Evolutionary conservation across 2,329 filamentous ascomycete species (phyloP).

Genomic region (Diplodia seriata): DNA sequence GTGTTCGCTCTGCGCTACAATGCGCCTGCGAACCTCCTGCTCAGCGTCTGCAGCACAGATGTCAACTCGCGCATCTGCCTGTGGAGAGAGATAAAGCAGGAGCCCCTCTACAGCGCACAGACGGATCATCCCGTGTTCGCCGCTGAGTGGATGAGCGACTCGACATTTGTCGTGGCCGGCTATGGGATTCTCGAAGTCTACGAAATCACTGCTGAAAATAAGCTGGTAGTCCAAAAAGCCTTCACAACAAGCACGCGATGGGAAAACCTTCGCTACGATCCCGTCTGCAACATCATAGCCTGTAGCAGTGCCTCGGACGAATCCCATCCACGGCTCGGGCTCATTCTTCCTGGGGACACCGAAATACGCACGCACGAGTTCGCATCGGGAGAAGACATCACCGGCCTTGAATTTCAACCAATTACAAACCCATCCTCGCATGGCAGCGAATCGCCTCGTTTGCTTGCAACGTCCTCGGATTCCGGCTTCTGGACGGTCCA

Average conservation of each 20-base stretch:
- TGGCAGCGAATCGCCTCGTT: slow-evolving; percentile 38
- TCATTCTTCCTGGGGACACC: slow-evolving; percentile 45
- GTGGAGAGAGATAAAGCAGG: slow-evolving; percentile 44
- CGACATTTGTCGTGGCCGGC: slow-evolving; percentile 54
- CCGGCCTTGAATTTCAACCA: slow-evolving; percentile 52
- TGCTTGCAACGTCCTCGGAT: slow-evolving; percentile 52
- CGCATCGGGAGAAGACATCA: slow-evolving; percentile 45
- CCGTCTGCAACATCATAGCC: slow-evolving; percentile 50
- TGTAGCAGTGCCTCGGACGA: slow-evolving; percentile 41
- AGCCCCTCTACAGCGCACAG: slow-evolving; percentile 52
- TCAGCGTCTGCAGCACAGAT: slow-evolving; percentile 50
- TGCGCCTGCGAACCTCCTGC: slow-evolving; percentile 42
- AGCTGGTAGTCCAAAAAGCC: slow-evolving; percentile 40
- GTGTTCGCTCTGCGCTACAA: slow-evolving; percentile 49
- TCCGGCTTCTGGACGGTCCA: slow-evolving; percentile 46
- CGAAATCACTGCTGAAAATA: slow-evolving; percentile 41
- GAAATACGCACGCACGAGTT: slow-evolving; percentile 45
- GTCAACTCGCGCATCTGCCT: slow-evolving; percentile 49
- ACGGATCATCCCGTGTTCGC: slow-evolving; percentile 52
- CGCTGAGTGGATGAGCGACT: slow-evolving; percentile 53
- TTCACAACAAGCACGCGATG: slow-evolving; percentile 45
- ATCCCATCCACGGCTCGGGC: slow-evolving; percentile 42
- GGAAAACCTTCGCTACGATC: slow-evolving; percentile 51
- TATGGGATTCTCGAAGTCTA: slow-evolving; percentile 50
- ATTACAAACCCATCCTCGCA: slow-evolving; percentile 32